Percentiles rank a stretch among this genome's conserved stretches.
phyloP scores from a whole-genome alignment of 2,329 filamentous ascomycete genomes.

The Hypoxylon sp. region DNA sequence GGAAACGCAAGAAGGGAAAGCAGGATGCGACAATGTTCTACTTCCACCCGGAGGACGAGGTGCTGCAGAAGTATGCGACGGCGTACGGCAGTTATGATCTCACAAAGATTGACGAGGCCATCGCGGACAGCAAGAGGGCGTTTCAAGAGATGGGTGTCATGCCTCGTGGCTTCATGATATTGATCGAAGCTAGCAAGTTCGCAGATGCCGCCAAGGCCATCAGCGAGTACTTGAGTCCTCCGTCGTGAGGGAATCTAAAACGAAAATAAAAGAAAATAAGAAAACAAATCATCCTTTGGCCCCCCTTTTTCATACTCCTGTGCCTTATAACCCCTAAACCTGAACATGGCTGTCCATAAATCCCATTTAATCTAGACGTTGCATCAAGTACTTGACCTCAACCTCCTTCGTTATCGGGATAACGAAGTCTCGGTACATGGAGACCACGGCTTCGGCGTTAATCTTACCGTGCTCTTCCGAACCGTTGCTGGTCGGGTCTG shows the following conservation, averaged over 20 bases:
- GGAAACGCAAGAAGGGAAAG: slow-evolving; percentile 73
- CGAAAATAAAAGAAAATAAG: slow-evolving; percentile 44
- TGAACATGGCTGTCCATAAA: slow-evolving; percentile 12
- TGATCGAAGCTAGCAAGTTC: slow-evolving; percentile 85
- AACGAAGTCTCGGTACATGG: slow-evolving; percentile 90
- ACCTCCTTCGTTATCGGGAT: slow-evolving; percentile 98
- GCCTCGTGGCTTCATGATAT: slow-evolving; percentile 82
- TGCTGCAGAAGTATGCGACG: slow-evolving; percentile 78
- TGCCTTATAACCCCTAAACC: slow-evolving; percentile 9
- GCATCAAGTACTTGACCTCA: slow-evolving; percentile 98
- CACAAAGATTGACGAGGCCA: slow-evolving; percentile 80
- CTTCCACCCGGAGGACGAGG: slow-evolving; percentile 96
- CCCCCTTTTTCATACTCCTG: slow-evolving; percentile 2
- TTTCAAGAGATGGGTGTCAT: slow-evolving; percentile 94
- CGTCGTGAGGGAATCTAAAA: slow-evolving; percentile 48
- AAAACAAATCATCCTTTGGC: slow-evolving; percentile 16
- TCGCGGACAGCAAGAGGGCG: slow-evolving; percentile 89
- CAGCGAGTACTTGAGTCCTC: slow-evolving; percentile 73
- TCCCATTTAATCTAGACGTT: slow-evolving; percentile 69
- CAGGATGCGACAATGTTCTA: slow-evolving; percentile 75
- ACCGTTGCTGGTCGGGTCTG: slow-evolving; percentile 75
- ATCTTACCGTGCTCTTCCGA: slow-evolving; percentile 77
- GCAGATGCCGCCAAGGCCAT: slow-evolving; percentile 78
- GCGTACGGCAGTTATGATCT: slow-evolving; percentile 78
- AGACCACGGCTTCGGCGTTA: slow-evolving; percentile 87